These are phyloP conservation scores for Neoboletus magnificus DNA, from an alignment of 768 basidiomycete genomes.

Conservation along the genomic window DNA sequence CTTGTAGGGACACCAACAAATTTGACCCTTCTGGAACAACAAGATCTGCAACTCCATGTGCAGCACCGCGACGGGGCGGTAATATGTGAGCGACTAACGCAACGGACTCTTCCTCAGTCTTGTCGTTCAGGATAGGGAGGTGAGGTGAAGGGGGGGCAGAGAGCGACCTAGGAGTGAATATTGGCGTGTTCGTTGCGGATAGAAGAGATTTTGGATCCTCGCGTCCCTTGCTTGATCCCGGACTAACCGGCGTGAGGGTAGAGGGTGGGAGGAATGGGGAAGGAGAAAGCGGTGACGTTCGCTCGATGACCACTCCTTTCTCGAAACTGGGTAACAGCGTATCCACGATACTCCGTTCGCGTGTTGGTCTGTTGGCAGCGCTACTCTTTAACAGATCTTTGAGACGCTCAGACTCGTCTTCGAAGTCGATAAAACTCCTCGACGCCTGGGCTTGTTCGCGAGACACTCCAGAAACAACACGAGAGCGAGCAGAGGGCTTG, in stretches of 20 bases:
- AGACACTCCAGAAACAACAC: conserved; percentile 70
- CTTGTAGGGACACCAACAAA: conserved; percentile 53
- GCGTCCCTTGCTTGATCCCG: conserved; percentile 16
- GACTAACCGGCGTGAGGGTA: conserved; percentile 7
- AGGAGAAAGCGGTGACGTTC: conserved; percentile 7
- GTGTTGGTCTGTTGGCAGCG: conserved; percentile 33
- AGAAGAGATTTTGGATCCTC: conserved; percentile 42
- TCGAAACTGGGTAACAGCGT: conserved; percentile 31
- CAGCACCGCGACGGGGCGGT: conserved; percentile 41
- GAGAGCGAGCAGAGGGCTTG: conserved; percentile 51
- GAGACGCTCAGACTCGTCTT: conserved; percentile 73
- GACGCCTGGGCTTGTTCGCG: conserved; percentile 71
- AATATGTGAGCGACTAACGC: conserved; percentile 38
- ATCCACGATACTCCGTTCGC: conserved; percentile 32
- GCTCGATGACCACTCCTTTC: conserved; percentile 25
- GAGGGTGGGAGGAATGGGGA: conserved; percentile 12
- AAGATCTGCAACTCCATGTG: conserved; percentile 45
- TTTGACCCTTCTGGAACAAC: conserved; percentile 40
- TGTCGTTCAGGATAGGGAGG: conserved; percentile 9
- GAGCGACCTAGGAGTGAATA: conserved; percentile 35
- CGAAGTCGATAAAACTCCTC: conserved; percentile 77
- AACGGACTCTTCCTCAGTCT: conserved; percentile 16
- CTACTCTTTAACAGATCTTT: conserved; percentile 67
- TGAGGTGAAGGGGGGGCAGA: conserved; percentile 37
- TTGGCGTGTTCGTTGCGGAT: conserved; percentile 45